A percentile compares a stretch with the other conserved stretches of the same genome.
phyloP scores from a whole-genome alignment of 192 early-diverging fungal genomes.

The Dispira parvispora region DNA sequence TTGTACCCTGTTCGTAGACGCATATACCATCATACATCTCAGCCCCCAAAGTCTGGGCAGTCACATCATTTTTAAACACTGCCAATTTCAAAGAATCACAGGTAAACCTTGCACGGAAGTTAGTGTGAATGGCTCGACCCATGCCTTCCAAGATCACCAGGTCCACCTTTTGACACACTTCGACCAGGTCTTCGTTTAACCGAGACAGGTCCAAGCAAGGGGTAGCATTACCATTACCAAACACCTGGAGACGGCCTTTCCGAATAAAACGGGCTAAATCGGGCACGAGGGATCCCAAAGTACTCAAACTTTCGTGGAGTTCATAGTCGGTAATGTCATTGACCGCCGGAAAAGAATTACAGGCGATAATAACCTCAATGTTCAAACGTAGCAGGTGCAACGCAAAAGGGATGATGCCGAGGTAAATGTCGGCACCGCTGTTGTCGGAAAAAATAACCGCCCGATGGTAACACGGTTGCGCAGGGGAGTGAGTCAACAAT shows the following conservation, averaged over 20 bases:
- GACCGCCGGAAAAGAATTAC: slow-evolving; percentile 57
- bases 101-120: slow-evolving; percentile 44
- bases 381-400: slow-evolving; percentile 35
- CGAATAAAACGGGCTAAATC: slow-evolving; percentile 17
- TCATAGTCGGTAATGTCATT: slow-evolving; percentile 64
- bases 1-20: slow-evolving; percentile 13
- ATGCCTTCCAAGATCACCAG: slow-evolving; percentile 66
- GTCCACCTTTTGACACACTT: slow-evolving; percentile 33
- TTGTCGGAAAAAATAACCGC: slow-evolving; percentile 72
- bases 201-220: slow-evolving; percentile 57
- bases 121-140: slow-evolving; percentile 70
- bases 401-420: slow-evolving; percentile 65
- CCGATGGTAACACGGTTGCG: slow-evolving; percentile 23
- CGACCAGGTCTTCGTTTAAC: slow-evolving; percentile 41
- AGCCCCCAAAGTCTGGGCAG: slow-evolving; percentile 47
- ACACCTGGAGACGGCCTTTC: slow-evolving; percentile 26
- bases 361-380: slow-evolving; percentile 47
- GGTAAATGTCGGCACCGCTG: slow-evolving; percentile 59
- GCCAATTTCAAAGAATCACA: slow-evolving; percentile 63
- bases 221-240: slow-evolving; percentile 47
- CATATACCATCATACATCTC: slow-evolving; percentile 51
- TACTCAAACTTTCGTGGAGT: slow-evolving; percentile 30
- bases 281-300: slow-evolving; percentile 25
- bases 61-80: slow-evolving; percentile 62
- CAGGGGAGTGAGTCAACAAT: slow-evolving; percentile 11